Conservation (phyloP, 192 early-diverging fungal genomes). For the Rhizophagus clarus region DNA sequence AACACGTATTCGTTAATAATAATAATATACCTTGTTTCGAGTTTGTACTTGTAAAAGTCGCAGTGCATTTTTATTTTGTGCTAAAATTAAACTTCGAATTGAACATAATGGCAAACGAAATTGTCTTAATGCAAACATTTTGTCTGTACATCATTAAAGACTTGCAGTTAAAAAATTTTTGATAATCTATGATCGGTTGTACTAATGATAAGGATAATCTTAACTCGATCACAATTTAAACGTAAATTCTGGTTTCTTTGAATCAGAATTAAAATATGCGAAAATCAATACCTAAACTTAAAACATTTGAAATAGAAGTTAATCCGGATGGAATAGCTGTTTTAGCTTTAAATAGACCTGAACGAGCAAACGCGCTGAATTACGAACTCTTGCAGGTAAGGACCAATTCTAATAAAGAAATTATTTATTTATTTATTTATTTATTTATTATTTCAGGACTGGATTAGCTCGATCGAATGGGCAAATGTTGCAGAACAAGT, state of each 20-base stretch:
- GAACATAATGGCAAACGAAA: not conserved
- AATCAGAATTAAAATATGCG: not conserved
- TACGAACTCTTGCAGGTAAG: constrained; percentile 51
- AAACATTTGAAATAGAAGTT: constrained; percentile 48
- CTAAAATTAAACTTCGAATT: not conserved
- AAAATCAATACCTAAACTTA: constrained; percentile 20
- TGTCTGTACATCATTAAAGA: no score
- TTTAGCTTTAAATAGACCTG: constrained; percentile 65
- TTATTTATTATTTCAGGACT: constrained; percentile 44
- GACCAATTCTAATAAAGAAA: not conserved
- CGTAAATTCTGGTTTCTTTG: not conserved
- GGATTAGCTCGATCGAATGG: constrained; percentile 61
- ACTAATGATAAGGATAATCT: no score
- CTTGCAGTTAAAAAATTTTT: not conserved
- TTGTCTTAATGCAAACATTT: not conserved
- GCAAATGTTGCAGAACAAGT: constrained; percentile 48
- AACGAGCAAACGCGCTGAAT: constrained; percentile 60
- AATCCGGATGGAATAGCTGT: constrained; percentile 60
- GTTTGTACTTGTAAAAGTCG: not conserved
- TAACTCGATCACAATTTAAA: not conserved
- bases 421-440: not conserved
- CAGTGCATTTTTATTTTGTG: not conserved
- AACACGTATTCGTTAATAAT: not conserved
- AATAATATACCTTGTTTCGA: not conserved
- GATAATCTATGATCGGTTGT: not conserved